Evolutionary conservation across 805 yeast genomes (phyloP), one percentile per base, ranked within the genome.

Genomic region (Sungouiella blattae): DNA sequence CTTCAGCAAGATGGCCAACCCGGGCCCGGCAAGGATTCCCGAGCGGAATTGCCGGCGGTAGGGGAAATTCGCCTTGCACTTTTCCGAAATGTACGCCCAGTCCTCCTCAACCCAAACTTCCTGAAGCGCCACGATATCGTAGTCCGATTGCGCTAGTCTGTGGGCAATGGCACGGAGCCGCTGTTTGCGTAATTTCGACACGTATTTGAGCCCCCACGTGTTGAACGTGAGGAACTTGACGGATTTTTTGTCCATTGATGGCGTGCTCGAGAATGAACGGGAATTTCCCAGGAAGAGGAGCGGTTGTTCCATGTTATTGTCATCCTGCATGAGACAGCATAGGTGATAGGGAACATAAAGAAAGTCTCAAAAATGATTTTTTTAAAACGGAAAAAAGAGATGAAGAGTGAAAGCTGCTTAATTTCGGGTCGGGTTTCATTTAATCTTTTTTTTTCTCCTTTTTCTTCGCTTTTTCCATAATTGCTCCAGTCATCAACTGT

Each of bases 21-120:
- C 98, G 0, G 98, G 98, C 0, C 98, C 98, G 0, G 95, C 64
- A 2, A 93, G 46, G 4, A 93, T 86, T 0, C 98, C 98, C 3
- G 94, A 74, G 39, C 76, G 77, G 63, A 83, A 93, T 34, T 75
- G 66, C 41, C 96, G 72, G 33, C 77, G 58, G 56, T 77, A 80
- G 0, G 91, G 89, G 47, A 73, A 85, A 25, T 52, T 53, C 1
- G 48, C 46, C 2, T 55, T 36, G 39, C 88, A 75, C 5, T 55
- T 57, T 3, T 44, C 40, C 12, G 70, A 69, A 14, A 93, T 59
- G 42, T 77, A 75, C 1, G 76, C 73, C 89, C 89, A 89, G 57
- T 93, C 98, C 30, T 74, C 78, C 43, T 78, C 73, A 26, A 82
- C 81, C 98, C 98, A 93, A 9, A 93, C 72, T 54, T 93, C 98